phyloP scores from a whole-genome alignment of 495 filamentous ascomycete genomes.

The Podospora tetraspora region DNA sequence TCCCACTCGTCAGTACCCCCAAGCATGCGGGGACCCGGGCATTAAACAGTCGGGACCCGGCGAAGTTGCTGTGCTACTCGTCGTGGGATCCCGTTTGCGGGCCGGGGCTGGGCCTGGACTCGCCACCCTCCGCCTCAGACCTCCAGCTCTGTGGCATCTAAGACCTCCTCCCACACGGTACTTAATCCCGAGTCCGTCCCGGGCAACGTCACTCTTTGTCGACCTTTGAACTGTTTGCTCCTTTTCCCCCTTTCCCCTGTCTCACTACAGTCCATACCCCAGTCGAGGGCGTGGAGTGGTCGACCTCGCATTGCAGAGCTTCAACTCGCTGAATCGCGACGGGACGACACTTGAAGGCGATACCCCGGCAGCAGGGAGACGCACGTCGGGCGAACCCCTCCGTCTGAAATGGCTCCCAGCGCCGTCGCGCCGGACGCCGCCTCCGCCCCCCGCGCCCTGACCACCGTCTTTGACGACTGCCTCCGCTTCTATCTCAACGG shows the following conservation, averaged over 20 bases:
- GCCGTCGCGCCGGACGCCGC: constrained; percentile 39
- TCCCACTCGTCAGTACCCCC: neutral
- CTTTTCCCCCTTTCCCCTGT: neutral
- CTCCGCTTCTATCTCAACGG: constrained; percentile 93
- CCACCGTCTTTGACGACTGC: constrained; percentile 41
- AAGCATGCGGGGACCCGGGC: neutral
- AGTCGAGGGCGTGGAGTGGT: neutral
- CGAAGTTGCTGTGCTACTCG: neutral
- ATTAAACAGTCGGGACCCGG: neutral
- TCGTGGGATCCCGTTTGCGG: neutral
- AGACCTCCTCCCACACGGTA: neutral
- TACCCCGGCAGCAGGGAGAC: neutral
- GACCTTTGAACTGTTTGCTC: neutral
- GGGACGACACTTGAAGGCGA: neutral
- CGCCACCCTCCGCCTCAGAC: neutral
- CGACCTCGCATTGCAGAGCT: neutral
- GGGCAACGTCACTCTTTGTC: neutral
- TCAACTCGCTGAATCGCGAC: neutral
- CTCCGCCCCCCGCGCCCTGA: constrained; percentile 28
- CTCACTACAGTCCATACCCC: neutral
- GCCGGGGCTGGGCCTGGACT: neutral
- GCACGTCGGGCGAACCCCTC: neutral
- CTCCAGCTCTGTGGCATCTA: neutral
- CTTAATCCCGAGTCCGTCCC: neutral
- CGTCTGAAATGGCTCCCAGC: constrained; percentile 41